These are phyloP conservation scores for Penicillium corylophilum DNA, from an alignment of 2,329 filamentous ascomycete species.

Conservation along the genomic window DNA sequence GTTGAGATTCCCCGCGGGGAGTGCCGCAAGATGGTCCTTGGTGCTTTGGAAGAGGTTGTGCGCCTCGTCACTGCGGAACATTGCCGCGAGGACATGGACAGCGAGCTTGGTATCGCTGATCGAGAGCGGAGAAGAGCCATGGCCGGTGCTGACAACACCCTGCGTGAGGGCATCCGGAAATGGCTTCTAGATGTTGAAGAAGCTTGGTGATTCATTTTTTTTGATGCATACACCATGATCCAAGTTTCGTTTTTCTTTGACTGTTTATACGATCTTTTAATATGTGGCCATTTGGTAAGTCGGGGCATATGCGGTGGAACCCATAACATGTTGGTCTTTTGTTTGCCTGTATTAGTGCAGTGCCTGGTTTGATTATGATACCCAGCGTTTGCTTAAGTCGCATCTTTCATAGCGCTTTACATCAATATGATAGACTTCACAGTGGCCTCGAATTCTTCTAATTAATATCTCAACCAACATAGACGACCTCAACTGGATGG, in stretches of 20 bases:
- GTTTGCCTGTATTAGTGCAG: not conserved
- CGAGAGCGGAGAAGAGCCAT: conserved; percentile 35
- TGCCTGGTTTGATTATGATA: conserved; percentile 23
- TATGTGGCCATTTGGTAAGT: not conserved
- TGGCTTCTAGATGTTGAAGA: conserved; percentile 55
- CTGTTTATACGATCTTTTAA: not conserved
- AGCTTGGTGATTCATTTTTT: conserved; percentile 32
- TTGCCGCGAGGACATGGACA: conserved; percentile 40
- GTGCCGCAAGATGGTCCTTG: conserved; percentile 56
- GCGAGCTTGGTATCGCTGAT: conserved; percentile 31
- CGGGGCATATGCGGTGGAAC: not conserved
- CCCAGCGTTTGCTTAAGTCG: conserved; percentile 14
- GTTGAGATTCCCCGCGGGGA: conserved; percentile 51
- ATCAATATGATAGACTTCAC: not conserved
- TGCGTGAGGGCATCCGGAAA: conserved; percentile 57
- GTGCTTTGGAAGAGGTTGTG: conserved; percentile 58
- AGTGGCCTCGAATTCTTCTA: not conserved
- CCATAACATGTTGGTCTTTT: not conserved
- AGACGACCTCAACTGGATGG: conserved; percentile 24
- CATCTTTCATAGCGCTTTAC: not conserved
- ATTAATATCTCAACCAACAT: conserved; percentile 7
- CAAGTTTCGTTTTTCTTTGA: not conserved
- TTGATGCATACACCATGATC: not conserved
- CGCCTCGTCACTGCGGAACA: conserved; percentile 54
- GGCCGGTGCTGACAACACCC: conserved; percentile 48